These are phyloP conservation scores for Penicillium lividum DNA, from an alignment of 495 filamentous ascomycete genomes.

Conservation along the genomic window DNA sequence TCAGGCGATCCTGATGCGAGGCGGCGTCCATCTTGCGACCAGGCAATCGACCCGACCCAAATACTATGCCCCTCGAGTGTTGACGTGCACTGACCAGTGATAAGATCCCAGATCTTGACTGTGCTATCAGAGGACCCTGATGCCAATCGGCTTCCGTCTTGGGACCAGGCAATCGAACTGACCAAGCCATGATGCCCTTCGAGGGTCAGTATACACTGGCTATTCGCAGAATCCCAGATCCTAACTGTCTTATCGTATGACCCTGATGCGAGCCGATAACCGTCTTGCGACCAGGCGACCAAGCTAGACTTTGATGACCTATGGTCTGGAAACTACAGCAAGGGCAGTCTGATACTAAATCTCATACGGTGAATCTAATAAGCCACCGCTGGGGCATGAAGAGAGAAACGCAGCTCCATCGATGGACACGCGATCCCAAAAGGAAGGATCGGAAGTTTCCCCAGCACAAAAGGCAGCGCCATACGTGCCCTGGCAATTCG, in stretches of 20 bases:
- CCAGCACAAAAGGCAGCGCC: too few species aligned
- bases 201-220: constrained; percentile 5
- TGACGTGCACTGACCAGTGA: constrained; percentile 20
- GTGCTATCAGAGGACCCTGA: constrained; percentile 34
- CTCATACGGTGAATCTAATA: too few species aligned
- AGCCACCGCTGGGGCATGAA: too few species aligned
- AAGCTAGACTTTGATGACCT: neutral
- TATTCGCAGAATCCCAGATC: constrained; percentile 9
- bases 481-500: too few species aligned
- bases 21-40: constrained; percentile 22
- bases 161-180: constrained; percentile 30
- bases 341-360: too few species aligned
- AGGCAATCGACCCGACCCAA: constrained; percentile 22
- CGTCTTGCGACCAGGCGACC: constrained; percentile 3
- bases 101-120: constrained; percentile 30
- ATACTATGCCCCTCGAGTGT: constrained; percentile 17
- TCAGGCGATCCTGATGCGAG: constrained; percentile 22
- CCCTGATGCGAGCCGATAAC: neutral
- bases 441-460: too few species aligned
- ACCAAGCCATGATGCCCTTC: neutral
- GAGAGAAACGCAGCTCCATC: too few species aligned
- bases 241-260: constrained; percentile 1
- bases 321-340: too few species aligned
- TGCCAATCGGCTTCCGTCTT: constrained; percentile 31
- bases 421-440: too few species aligned